Conservation (phyloP, 805 yeast species). For the Saccharomycopsis vini region DNA sequence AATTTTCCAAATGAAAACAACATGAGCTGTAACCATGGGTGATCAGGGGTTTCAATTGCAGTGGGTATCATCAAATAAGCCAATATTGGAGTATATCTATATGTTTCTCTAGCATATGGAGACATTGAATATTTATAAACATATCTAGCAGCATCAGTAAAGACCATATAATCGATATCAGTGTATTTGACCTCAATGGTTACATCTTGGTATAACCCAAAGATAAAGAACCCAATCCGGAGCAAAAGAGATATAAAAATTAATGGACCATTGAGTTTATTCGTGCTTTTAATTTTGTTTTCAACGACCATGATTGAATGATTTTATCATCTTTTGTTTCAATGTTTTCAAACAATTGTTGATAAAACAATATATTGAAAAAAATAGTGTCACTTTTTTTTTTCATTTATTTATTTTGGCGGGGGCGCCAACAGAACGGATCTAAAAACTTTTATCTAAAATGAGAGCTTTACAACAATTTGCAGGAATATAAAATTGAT, state of each 20-base stretch:
- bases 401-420: no score
- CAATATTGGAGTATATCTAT: constrained; percentile 84
- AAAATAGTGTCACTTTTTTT: no score
- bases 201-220: constrained; percentile 82
- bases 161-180: constrained; percentile 89
- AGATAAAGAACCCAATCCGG: constrained; percentile 58
- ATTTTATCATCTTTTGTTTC: no score
- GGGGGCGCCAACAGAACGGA: no score
- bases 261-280: no score
- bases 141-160: constrained; percentile 81
- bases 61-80: constrained; percentile 80
- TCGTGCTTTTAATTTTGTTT: no score
- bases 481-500: no score
- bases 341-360: no score
- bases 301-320: no score
- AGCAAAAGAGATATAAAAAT: constrained; percentile 24
- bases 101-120: constrained; percentile 82
- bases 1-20: constrained; percentile 70
- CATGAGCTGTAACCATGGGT: constrained; percentile 40
- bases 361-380: no score
- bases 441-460: no score
- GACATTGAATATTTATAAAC: constrained; percentile 43
- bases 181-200: constrained; percentile 77
- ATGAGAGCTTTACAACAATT: no score
- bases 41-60: constrained; percentile 33